These are phyloP conservation scores for Acanthamoeba triangularis DNA, from an alignment of 208 protist species.

Conservation along the genomic window DNA sequence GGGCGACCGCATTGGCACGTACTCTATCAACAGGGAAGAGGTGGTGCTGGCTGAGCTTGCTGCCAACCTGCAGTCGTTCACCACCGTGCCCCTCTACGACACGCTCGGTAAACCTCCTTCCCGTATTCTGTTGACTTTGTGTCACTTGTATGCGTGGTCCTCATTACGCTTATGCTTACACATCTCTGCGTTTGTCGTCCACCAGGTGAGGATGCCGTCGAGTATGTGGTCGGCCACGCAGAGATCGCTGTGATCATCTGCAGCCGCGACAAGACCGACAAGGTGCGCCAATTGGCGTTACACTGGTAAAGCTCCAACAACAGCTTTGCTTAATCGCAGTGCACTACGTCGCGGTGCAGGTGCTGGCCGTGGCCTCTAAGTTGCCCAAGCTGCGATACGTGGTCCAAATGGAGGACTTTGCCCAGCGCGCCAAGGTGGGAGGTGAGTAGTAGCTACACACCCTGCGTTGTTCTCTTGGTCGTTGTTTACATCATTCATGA, in stretches of 20 bases:
- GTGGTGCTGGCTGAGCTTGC: conserved; percentile 84
- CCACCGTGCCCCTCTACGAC: conserved; percentile 86
- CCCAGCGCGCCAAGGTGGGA: not conserved
- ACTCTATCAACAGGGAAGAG: conserved; percentile 85
- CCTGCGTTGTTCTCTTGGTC: not conserved
- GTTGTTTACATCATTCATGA: not conserved
- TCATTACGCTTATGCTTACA: not conserved
- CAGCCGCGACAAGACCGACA: conserved; percentile 63
- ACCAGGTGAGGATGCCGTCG: conserved; percentile 82
- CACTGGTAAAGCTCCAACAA: not conserved
- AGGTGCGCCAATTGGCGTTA: not conserved
- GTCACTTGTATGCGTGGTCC: not conserved
- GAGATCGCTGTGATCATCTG: conserved; percentile 80
- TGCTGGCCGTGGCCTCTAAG: not conserved
- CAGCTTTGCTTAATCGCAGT: not conserved
- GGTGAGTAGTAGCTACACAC: not conserved
- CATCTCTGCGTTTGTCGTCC: not conserved
- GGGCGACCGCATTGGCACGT: conserved; percentile 81
- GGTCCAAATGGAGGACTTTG: conserved; percentile 54
- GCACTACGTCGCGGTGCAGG: not conserved
- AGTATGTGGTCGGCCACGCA: conserved; percentile 87
- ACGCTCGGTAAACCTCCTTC: conserved; percentile 82
- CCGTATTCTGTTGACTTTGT: not conserved
- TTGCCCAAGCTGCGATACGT: conserved; percentile 55
- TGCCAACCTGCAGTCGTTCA: conserved; percentile 73